Evolutionary conservation across 2,329 filamentous ascomycete genomes (phyloP).

Genomic region (Pseudocercospora pini-densiflorae): DNA sequence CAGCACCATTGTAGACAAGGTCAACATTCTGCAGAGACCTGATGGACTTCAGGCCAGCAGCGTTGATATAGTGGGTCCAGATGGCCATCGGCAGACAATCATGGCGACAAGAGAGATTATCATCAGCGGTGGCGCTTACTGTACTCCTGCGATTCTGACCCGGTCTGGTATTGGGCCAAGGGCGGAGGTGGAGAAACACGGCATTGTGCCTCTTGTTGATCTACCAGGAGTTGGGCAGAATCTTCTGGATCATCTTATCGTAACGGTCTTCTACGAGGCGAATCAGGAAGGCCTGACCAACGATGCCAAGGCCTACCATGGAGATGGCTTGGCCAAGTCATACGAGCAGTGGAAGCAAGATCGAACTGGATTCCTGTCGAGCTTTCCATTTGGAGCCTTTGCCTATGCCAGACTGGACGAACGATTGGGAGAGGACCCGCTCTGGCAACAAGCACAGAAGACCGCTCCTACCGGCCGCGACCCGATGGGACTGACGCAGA

Average conservation of each 20-base stretch:
- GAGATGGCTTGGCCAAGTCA: constrained; percentile 55
- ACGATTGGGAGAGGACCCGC: constrained; percentile 55
- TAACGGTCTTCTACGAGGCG: constrained; percentile 54
- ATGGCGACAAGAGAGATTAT: constrained; percentile 24
- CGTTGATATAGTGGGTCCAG: constrained; percentile 45
- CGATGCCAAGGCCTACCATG: constrained; percentile 60
- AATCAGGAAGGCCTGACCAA: constrained; percentile 56
- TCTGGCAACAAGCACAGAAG: constrained; percentile 58
- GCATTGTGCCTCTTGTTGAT: constrained; percentile 51
- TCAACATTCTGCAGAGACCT: constrained; percentile 63
- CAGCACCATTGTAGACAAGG: constrained; percentile 58
- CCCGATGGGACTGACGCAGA: constrained; percentile 62
- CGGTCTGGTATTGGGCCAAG: constrained; percentile 58
- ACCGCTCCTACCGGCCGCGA: constrained; percentile 55
- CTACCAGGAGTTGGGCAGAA: constrained; percentile 59
- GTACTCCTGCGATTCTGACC: constrained; percentile 59
- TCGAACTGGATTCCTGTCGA: constrained; percentile 62
- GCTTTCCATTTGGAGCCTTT: constrained; percentile 66
- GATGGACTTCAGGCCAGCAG: constrained; percentile 53
- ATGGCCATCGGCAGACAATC: constrained; percentile 45
- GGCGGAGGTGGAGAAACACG: constrained; percentile 43
- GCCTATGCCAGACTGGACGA: constrained; percentile 65
- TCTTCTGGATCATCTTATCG: constrained; percentile 46
- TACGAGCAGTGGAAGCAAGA: constrained; percentile 65
- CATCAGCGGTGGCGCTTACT: constrained; percentile 55